Evolutionary conservation across 75 land plant species (phyloP).

Genomic region (Cunninghamia lanceolata): DNA sequence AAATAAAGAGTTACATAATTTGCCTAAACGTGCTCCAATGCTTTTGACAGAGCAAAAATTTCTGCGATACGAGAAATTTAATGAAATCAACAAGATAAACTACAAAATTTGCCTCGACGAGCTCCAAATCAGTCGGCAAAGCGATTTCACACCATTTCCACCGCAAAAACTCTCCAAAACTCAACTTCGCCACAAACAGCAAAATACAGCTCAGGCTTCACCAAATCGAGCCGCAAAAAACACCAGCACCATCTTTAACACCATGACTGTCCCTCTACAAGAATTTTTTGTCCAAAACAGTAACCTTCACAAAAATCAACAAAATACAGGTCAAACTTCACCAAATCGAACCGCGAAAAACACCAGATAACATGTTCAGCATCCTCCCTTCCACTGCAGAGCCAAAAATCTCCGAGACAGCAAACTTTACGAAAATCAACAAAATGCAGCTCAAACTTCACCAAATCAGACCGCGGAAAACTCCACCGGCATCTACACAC

Average conservation of each 20-base stretch:
- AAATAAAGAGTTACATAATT: neutral
- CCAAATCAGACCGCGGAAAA: neutral
- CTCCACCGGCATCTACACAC: neutral
- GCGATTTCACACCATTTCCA: neutral
- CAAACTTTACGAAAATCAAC: neutral
- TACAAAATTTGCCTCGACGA: neutral
- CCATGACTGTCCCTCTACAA: neutral
- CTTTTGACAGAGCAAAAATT: neutral
- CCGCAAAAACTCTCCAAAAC: neutral
- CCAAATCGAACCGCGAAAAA: neutral
- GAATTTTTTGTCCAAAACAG: too few relatives aligned
- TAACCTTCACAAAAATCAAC: neutral
- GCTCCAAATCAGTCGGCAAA: neutral
- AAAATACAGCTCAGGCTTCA: neutral
- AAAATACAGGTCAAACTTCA: neutral
- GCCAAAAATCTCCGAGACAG: neutral
- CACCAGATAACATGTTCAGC: neutral
- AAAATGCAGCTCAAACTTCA: neutral
- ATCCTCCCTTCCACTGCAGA: too few relatives aligned
- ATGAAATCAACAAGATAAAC: neutral
- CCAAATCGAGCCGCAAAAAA: neutral
- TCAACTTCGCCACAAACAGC: neutral
- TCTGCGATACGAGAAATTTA: neutral
- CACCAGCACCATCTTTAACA: neutral
- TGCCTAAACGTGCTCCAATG: neutral